Conservation (phyloP, 2,329 filamentous ascomycete species). For the Ophiostoma quercus region DNA sequence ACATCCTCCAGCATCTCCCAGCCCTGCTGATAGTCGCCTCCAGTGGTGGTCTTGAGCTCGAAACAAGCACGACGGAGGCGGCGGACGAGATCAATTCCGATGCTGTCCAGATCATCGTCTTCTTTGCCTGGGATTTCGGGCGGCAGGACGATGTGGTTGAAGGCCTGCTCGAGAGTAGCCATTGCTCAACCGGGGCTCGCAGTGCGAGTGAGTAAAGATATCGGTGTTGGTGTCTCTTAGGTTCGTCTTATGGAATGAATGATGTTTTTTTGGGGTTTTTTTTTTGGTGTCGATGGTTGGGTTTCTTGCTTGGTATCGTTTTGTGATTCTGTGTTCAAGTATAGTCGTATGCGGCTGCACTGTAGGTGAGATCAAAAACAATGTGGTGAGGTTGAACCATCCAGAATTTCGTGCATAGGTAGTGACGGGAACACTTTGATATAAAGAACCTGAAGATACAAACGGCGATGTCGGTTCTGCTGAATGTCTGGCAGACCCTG, state of each 20-base stretch:
- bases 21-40: not conserved
- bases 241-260: not conserved
- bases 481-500: too few relatives aligned
- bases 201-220: not conserved
- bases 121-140: constrained; percentile 20
- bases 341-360: not conserved
- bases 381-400: not conserved
- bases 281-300: not conserved
- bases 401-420: not conserved
- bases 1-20: constrained; percentile 14
- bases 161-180: constrained; percentile 10
- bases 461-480: too few relatives aligned
- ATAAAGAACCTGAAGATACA: not conserved
- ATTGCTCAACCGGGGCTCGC: not conserved
- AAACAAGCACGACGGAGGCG: constrained; percentile 16
- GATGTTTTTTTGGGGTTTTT: not conserved
- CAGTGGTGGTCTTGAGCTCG: not conserved
- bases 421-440: not conserved
- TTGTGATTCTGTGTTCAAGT: not conserved
- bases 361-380: not conserved
- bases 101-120: not conserved
- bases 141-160: constrained; percentile 26
- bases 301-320: not conserved
- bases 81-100: constrained; percentile 14
- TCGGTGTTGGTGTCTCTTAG: not conserved